These are phyloP conservation scores for Penicillium sp. DNA, from an alignment of 2,329 filamentous ascomycete genomes.

Conservation along the genomic window DNA sequence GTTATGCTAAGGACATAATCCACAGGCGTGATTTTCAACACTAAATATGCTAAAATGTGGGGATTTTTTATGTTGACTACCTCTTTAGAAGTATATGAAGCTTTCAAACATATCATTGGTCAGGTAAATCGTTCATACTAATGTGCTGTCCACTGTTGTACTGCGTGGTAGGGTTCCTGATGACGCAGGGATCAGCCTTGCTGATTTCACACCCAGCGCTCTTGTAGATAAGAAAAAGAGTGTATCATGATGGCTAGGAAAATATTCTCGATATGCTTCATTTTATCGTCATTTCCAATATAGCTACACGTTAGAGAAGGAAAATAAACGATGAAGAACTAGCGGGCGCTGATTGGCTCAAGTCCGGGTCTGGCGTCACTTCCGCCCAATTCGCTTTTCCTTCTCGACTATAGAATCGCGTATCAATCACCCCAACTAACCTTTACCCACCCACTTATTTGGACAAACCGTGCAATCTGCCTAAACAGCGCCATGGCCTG, in stretches of 20 bases:
- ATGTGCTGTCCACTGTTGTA: background rate
- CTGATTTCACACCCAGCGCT: background rate
- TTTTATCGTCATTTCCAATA: background rate
- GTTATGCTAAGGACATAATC: background rate
- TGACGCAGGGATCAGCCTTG: background rate
- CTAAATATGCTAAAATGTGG: background rate
- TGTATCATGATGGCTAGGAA: accelerated
- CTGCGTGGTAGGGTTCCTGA: background rate
- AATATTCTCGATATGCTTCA: background rate
- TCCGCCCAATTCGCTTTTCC: background rate
- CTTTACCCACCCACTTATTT: background rate
- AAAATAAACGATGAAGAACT: constrained; percentile 6
- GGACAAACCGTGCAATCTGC: no score
- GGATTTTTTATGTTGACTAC: background rate
- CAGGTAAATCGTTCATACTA: background rate
- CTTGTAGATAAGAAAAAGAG: background rate
- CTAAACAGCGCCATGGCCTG: constrained; percentile 57
- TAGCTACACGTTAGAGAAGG: background rate
- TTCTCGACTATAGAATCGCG: background rate
- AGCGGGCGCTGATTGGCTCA: constrained; percentile 16
- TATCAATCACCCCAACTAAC: background rate
- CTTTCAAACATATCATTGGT: background rate
- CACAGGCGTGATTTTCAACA: background rate
- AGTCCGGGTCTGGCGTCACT: constrained; percentile 10
- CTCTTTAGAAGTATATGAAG: background rate